Base-by-base conservation (phyloP, 306 rosid species). In the Potentilla sterilis region DNA sequence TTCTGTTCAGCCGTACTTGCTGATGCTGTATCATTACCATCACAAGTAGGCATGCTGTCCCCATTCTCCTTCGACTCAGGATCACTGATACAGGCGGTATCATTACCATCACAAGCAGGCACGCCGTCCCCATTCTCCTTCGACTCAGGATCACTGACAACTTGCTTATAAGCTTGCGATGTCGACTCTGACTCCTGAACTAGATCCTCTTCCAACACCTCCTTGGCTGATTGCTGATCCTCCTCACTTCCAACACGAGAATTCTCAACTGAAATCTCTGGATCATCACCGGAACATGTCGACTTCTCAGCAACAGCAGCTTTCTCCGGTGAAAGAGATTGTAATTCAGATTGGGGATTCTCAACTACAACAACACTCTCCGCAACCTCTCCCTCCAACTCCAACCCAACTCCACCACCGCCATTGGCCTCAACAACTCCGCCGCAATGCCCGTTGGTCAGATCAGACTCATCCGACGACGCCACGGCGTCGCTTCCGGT, bases 391-490 rank as follows among this genome's bases (percentile, higher is more conserved):
- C 7, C 73, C 72, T 67, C 4, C 43, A 32, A 34, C 41, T 40
- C 71, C 64, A n/a, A 32, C 68, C 38, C 6, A 66, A 37, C 18
- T 28, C 48, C 34, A 42, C 22, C 78, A 59, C 4, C 59, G 22
- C 64, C 70, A 35, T 34, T 64, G 42, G 44, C 12, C 4, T 34
- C 38, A 7, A 28, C 61, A n/a, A n/a, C 61, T n/a, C 32, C 8
- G 59, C 67, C 52, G 52, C 59, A 34, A 34, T 34, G 67, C 9
- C 67, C 82, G 63, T 47, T 59, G 55, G 46, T 4, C 1, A 74
- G 91, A 85, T 90, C 91, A 74, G 87, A 46, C 2, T n/a, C 82
- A 75, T 40, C 65, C 37, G 40, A 48, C 37, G 40, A 42, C 22
- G 81, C 72, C 6, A 73, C 67, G 62, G 49, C 84, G 14, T 81